Conservation (phyloP, 805 yeast species). For the Yamadazyma tumulicola region DNA sequence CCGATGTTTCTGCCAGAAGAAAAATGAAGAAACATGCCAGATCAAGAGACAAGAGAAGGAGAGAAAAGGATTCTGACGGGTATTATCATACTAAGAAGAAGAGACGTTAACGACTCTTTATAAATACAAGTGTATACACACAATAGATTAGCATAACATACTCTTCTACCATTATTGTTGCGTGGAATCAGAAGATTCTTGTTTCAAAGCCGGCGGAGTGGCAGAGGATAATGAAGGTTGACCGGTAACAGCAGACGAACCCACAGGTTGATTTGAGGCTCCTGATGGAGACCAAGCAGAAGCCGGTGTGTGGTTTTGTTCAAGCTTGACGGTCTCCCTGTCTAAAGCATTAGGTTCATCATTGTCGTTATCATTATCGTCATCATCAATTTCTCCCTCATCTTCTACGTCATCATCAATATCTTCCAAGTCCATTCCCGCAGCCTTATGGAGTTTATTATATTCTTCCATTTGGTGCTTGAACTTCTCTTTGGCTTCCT, state of each 20-base stretch:
- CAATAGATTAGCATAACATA: no score
- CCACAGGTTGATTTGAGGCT: no score
- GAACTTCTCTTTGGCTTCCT: constrained; percentile 74
- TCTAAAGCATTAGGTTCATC: constrained; percentile 7
- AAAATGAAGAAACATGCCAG: constrained; percentile 73
- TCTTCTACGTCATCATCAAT: constrained; percentile 7
- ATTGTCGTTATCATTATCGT: constrained; percentile 5
- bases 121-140: neutral
- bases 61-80: constrained; percentile 73
- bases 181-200: no score
- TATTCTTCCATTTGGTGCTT: constrained; percentile 65
- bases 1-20: constrained; percentile 77
- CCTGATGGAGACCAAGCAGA: no score
- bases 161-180: no score
- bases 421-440: constrained; percentile 9
- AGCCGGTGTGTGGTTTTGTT: no score
- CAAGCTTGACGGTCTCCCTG: no score
- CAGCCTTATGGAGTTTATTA: constrained; percentile 19
- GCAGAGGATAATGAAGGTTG: no score
- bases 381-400: constrained; percentile 9
- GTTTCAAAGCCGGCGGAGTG: no score
- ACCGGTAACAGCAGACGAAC: no score
- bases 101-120: constrained; percentile 9
- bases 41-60: constrained; percentile 73
- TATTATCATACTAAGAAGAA: constrained; percentile 64